phyloP scores from a whole-genome alignment of 2,329 filamentous ascomycete species.

The Endoconidiophora polonica region DNA sequence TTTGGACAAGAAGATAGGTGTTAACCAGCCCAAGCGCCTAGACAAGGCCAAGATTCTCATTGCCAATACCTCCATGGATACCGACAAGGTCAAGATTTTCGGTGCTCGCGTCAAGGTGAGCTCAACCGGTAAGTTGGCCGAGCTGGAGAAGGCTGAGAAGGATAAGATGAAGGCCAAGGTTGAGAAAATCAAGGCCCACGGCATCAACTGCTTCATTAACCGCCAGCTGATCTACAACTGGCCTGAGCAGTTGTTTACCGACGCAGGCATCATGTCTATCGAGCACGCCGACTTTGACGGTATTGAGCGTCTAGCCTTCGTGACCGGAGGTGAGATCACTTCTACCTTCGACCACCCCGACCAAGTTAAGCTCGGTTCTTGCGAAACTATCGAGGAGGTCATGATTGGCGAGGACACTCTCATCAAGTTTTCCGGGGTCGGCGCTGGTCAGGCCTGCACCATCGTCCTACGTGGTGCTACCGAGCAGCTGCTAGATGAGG shows the following conservation, averaged over 20 bases:
- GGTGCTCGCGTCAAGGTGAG: slow-evolving; percentile 93
- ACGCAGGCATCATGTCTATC: slow-evolving; percentile 94
- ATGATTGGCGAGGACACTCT: slow-evolving; percentile 96
- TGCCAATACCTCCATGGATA: slow-evolving; percentile 98
- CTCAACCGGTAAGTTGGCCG: slow-evolving; percentile 91
- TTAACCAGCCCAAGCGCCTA: slow-evolving; percentile 92
- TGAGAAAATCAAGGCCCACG: slow-evolving; percentile 94
- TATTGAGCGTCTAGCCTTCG: slow-evolving; percentile 83
- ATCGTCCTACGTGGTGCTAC: slow-evolving; percentile 92
- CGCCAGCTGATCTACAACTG: slow-evolving; percentile 99
- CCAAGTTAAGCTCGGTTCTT: slow-evolving; percentile 87
- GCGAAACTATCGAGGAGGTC: slow-evolving; percentile 90
- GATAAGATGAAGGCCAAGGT: slow-evolving; percentile 99
- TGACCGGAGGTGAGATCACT: slow-evolving; percentile 92
- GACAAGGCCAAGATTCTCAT: slow-evolving; percentile 98
- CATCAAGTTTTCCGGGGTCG: slow-evolving; percentile 93
- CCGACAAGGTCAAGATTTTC: slow-evolving; percentile 99
- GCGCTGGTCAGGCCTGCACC: slow-evolving; percentile 85
- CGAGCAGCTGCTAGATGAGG: slow-evolving; percentile 91
- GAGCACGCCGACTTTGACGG: slow-evolving; percentile 99
- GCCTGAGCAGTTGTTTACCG: slow-evolving; percentile 96
- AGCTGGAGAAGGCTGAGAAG: slow-evolving; percentile 91
- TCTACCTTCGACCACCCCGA: slow-evolving; percentile 98
- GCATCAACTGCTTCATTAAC: slow-evolving; percentile 99
- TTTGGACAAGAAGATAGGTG: slow-evolving; percentile 95